Base-by-base conservation (phyloP, 352 stramenopile genomes). In the Phytophthora fragariae region DNA sequence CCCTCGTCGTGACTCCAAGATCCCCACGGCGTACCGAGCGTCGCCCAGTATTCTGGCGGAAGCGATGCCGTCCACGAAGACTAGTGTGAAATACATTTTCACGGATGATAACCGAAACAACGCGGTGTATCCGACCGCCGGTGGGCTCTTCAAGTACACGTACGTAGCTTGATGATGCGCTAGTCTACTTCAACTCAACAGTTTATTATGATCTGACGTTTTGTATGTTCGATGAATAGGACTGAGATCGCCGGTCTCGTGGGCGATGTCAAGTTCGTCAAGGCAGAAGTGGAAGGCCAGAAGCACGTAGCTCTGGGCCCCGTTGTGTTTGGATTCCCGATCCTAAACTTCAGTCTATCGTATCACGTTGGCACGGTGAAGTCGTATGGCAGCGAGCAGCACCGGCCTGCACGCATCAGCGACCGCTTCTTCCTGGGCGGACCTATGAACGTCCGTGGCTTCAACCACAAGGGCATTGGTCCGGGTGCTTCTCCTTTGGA, bases 51-150 rank as follows among this genome's bases (percentile, higher is more conserved):
- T 98, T 68, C 76, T 98, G 57, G 82, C 89, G n/a, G 91, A 98
- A 68, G 89, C 92, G 2, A 86, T 94, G 64, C 93, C 93, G 33
- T 97, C 92, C 21, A 92, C 93, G 19, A 98, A 98, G 80, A 97
- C 91, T 44, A 98, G 91, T 80, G 56, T 98, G 54, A 96, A 97
- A 73, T 98, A 98, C 68, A 87, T 93, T n/a, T 98, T 97, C 72
- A 97, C 91, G 54, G 88, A 97, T 57, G 93, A 98, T 68, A 85
- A 83, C 44, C 92, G 92, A 44, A 90, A 98, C 79, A 87, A 97
- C 60, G n/a, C 80, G 14, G 91, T 97, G 37, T 89, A 97, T 46
- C 93, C 93, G 17, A 97, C 89, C 47, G 61, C 71, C 52, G 93
- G 93, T n/a, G 91, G 90, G n/a, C 88, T 97, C 54, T 95, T 98